Percentiles rank a stretch among this genome's conserved stretches.
Conservation (phyloP, 768 basidiomycete species). For the Pleurotus tuber-regium region DNA sequence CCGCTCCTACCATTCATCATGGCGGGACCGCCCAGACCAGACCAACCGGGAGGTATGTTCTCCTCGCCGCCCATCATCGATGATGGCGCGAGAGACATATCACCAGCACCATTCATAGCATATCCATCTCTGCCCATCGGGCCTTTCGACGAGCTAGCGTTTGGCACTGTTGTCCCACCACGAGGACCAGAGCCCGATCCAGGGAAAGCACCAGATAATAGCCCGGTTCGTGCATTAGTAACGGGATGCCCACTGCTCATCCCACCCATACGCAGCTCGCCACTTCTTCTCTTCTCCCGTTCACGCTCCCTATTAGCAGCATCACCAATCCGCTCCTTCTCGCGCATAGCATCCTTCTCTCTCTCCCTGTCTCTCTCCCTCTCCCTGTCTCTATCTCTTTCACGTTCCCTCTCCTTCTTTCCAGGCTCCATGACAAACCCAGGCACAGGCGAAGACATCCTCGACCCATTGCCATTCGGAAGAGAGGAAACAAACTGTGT, state of each 20-base stretch:
- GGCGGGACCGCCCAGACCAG: neutral
- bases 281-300: constrained; percentile 3
- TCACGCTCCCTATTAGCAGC: neutral
- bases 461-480: constrained; percentile 6
- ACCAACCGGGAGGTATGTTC: neutral
- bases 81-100: too few species aligned
- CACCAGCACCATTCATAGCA: too few species aligned
- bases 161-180: neutral
- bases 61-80: constrained; percentile 6
- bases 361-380: constrained; percentile 6
- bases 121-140: too few species aligned
- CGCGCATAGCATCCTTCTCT: constrained; percentile 1
- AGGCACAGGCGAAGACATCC: neutral
- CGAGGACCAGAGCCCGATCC: neutral
- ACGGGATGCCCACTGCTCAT: neutral
- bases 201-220: neutral
- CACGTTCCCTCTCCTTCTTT: constrained; percentile 5
- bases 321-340: neutral
- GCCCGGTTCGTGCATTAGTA: neutral
- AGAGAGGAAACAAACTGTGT: constrained; percentile 25
- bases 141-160: too few species aligned
- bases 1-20: too few species aligned
- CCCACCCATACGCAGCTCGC: neutral
- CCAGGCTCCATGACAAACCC: neutral
- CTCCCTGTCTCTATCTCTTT: constrained; percentile 3